phyloP scores from a whole-genome alignment of 169 alveolate genomes.

The Eimeria necatrix region DNA sequence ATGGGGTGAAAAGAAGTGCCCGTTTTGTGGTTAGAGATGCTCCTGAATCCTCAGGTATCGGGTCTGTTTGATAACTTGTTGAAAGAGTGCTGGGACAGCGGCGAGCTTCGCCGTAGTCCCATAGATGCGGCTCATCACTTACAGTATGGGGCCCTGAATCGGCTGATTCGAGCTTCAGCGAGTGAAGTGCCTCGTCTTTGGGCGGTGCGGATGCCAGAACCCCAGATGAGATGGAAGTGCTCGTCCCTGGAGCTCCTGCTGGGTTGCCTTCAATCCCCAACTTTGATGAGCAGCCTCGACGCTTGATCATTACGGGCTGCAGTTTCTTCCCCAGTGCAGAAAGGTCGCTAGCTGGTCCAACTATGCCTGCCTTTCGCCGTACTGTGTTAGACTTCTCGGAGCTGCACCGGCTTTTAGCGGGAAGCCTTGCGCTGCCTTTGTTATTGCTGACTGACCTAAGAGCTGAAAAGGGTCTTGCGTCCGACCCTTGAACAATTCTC shows the following conservation, averaged over 20 bases:
- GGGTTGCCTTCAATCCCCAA: background rate
- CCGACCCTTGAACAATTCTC: background rate
- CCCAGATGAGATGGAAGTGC: background rate
- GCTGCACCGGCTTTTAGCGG: background rate
- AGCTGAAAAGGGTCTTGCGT: background rate
- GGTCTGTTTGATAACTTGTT: too few relatives aligned
- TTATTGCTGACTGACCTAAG: background rate
- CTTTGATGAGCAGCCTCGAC: background rate
- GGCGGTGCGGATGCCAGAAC: background rate
- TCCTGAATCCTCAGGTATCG: background rate
- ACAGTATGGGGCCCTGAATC: background rate
- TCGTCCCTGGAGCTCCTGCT: too few relatives aligned
- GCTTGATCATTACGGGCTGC: background rate
- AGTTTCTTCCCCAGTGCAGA: slow-evolving; percentile 9
- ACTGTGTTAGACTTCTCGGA: background rate
- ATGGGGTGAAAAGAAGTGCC: background rate
- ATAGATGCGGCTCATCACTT: background rate
- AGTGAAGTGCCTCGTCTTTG: background rate
- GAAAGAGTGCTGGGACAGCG: too few relatives aligned
- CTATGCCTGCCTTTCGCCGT: background rate
- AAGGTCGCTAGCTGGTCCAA: background rate
- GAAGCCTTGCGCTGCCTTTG: background rate
- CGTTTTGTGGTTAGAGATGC: background rate
- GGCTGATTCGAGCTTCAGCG: background rate
- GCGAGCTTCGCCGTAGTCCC: background rate